Conservation (phyloP, 176 grass and related monocot species). For the Aegilops umbellulata region DNA sequence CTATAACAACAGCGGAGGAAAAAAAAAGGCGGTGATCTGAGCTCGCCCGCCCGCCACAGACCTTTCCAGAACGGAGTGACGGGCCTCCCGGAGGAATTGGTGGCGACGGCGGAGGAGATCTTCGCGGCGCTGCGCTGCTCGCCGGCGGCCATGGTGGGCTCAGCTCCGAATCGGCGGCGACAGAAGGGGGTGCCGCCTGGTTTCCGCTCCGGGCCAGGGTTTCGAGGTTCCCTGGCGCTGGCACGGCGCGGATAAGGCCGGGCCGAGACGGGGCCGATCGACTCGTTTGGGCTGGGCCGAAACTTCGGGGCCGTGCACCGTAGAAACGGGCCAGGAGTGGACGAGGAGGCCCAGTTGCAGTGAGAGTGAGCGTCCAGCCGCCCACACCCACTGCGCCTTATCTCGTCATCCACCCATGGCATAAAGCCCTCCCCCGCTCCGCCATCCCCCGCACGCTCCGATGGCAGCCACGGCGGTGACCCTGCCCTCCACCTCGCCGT, state of each 20-base stretch:
- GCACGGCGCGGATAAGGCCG: too few relatives aligned
- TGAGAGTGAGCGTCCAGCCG: slow-evolving; percentile 8
- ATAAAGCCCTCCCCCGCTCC: neutral
- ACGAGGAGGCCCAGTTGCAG: neutral
- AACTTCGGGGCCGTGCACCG: too few relatives aligned
- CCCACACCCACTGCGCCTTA: slow-evolving; percentile 12
- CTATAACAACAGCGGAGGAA: neutral
- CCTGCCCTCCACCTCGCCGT: slow-evolving; percentile 33
- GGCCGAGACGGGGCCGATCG: too few relatives aligned
- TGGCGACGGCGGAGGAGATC: slow-evolving; percentile 38
- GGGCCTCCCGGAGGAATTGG: slow-evolving; percentile 60
- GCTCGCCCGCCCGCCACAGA: neutral
- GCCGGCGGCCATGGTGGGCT: slow-evolving; percentile 36
- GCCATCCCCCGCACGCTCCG: slow-evolving; percentile 17
- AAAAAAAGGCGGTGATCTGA: neutral
- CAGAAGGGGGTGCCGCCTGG: neutral
- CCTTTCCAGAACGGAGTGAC: slow-evolving; percentile 98
- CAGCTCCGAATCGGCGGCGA: neutral
- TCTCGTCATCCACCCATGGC: slow-evolving; percentile 23
- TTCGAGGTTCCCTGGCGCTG: neutral
- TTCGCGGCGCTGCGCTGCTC: slow-evolving; percentile 29
- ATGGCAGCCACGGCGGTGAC: slow-evolving; percentile 62
- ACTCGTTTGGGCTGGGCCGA: too few relatives aligned
- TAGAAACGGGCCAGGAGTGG: too few relatives aligned
- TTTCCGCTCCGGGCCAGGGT: neutral